Base-by-base conservation (phyloP, 2,329 filamentous ascomycete genomes). In the Fusarium sororula region DNA sequence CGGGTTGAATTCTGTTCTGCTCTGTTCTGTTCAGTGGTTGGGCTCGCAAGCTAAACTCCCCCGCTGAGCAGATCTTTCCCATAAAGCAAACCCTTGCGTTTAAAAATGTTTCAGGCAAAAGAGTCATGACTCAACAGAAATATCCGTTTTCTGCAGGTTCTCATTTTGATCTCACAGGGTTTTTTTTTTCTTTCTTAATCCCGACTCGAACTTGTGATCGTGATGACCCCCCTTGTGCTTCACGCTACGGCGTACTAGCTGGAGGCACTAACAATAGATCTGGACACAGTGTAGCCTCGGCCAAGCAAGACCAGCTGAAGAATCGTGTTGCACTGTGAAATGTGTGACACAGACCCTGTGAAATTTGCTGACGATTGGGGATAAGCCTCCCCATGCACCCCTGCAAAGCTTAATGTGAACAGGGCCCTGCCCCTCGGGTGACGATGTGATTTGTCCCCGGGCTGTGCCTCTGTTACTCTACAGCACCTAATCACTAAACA, bases 291-390 rank as follows among this genome's bases (percentile, higher is more conserved):
- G 55, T 28, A 58, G 58, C 50, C 39, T 55, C 63, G 26, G 65
- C 39, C 8, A 22, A 11, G 26, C 42, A 18, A 9, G 4, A 28
- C 13, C 35, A 51, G 58, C 58, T 61, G 55, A 58, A 37, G 14
- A 22, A 18, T 28, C 11, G 9, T 24, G n/a, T 22, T 58, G 55
- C 30, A 58, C 37, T 60, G 57, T 60, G 58, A 55, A 20, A 28
- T 35, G 26, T 28, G 26, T 22, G 24, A 53, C 57, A 42, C 58
- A n/a, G 32, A 50, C 55, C 41, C 32, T n/a, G 30, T 50, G 41
- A 38, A 58, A 58, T 58, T 58, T 58, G 55, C 44, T 58, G 55
- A 50, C 58, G 47, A 54, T 61, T 61, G 35, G 57, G 30, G 30
- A 51, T 14, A 24, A 24, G 28, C 20, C 45, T 8, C 5, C 30